Base-by-base conservation (phyloP, 164 flowering plant species). In the Akebia trifoliata region DNA sequence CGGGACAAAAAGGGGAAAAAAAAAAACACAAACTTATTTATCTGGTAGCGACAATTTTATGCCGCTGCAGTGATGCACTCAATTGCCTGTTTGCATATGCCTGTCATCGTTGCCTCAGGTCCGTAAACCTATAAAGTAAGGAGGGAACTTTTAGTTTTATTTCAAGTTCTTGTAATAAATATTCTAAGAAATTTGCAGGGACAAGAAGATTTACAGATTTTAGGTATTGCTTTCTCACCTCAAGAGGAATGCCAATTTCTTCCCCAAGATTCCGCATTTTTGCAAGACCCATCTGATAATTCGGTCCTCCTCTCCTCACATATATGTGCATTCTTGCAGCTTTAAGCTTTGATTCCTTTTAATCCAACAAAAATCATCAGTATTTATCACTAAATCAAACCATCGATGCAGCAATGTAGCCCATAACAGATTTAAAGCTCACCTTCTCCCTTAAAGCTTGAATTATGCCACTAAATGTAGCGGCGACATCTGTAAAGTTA, bases 231-330 rank as follows among this genome's bases (percentile, higher is more conserved):
- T 44, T 49, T 24, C 22, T n/a, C 74, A 86, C 93, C 84, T 86
- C 90, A 57, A 86, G 51, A 12, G 95, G 90, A 48, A 87, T 70
- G 61, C 95, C 95, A 36, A 87, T 78, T 65, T 87, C 86, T 43
- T 85, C 86, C 12, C 80, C 95, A 29, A 87, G 84, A 15, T 71
- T 32, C 21, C 92, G 70, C 95, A 87, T 87, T 63, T 70, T 83
- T 0, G 89, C 87, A n/a, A 87, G 86, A 54, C 95, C 95, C 52
- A 47, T 78, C 73, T 87, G 84, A 75, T 87, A 87, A 69, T 87
- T 87, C 11, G 95, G 92, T 59, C 95, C 95, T 21, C 95, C 91
- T 81, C 95, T 83, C 57, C 95, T 74, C 30, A 87, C 95, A 51
- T 79, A 87, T 24, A 87, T 57, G 42, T 68, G 64, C 92, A 87